Conservation (phyloP, 2,329 filamentous ascomycete species). For the Alternaria ventricosa region DNA sequence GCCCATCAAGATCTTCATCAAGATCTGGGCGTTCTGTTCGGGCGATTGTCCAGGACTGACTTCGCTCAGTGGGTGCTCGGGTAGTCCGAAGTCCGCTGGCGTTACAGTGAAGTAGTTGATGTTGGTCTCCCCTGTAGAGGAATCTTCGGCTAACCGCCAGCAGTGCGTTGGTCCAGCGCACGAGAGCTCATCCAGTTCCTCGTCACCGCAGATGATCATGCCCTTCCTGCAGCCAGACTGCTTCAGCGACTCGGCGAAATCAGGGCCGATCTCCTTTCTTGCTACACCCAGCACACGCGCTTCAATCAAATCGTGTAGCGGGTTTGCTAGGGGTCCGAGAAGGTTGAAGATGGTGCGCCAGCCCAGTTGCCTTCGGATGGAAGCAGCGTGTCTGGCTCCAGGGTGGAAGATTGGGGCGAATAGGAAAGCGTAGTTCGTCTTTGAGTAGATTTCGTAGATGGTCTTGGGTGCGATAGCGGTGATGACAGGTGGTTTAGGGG, state of each 20-base stretch:
- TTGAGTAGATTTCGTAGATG: constrained; percentile 74
- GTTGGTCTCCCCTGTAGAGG: constrained; percentile 56
- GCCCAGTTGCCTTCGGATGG: constrained; percentile 84
- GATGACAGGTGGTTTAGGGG: constrained; percentile 75
- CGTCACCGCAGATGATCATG: constrained; percentile 88
- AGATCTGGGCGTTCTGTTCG: constrained; percentile 82
- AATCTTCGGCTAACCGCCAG: constrained; percentile 74
- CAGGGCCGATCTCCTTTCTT: constrained; percentile 81
- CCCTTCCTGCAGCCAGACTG: constrained; percentile 81
- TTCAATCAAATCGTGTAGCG: constrained; percentile 78
- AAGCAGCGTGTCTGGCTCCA: constrained; percentile 87
- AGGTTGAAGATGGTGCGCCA: constrained; percentile 98
- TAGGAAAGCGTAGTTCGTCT: constrained; percentile 91
- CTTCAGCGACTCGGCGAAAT: constrained; percentile 84
- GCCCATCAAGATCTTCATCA: constrained; percentile 77
- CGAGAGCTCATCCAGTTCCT: constrained; percentile 94
- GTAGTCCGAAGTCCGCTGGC: constrained; percentile 87
- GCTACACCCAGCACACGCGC: constrained; percentile 93
- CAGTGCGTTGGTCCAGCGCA: constrained; percentile 88
- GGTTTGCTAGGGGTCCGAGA: constrained; percentile 89
- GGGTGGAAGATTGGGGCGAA: constrained; percentile 97
- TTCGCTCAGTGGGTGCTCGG: constrained; percentile 72
- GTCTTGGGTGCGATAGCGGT: constrained; percentile 74
- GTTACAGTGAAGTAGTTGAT: constrained; percentile 79
- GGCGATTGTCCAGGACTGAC: constrained; percentile 88